Evolutionary conservation across 176 grass and related monocot species (phyloP), one percentile per base, ranked within the genome.

Genomic region (Chloris gayana): DNA sequence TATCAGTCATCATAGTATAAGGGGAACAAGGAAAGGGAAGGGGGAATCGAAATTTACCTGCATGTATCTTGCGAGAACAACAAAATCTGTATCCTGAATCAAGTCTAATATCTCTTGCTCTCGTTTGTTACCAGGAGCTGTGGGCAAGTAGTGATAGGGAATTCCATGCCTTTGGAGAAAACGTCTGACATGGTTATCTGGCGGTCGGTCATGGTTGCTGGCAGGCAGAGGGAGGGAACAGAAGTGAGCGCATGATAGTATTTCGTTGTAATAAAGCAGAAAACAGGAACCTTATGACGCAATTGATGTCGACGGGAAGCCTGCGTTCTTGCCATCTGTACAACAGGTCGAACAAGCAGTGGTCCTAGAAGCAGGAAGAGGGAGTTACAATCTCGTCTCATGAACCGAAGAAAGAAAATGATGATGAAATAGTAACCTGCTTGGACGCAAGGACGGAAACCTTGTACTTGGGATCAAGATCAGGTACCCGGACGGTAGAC

Each of bases 11-110:
- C 14, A 49, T 17, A 17, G 14, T 49, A 4, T 49, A 49, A 17
- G 15, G 12, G 44, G 15, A 68, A 7, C 25, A 53, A 64, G 32
- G 42, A 14, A 0, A 14, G 32, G 60, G 12, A 1, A 17, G 24
- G 4, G 17, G 74, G 0, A 41, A n/a, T 33, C 32, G 32, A 10
- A 44, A 24, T 13, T 61, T 89, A 98, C 95, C 95, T 98, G 92
- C 95, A 98, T 98, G 71, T 98, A 98, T 91, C 95, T 94, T 72
- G 95, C 95, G 38, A 98, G 86, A 13, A 98, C 92, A 19, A 89
- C 77, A 91, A 98, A 98, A 93, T 98, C 83, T 41, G 95, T 94
- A 60, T 75, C 70, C 54, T 90, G 65, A 85, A 92, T 82, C 83
- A 98, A 83, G 24, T 87, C 83, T 39, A 98, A 61, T 49, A 98